Evolutionary conservation across 139 green algal species (phyloP).

Genomic region (Yamagishiella unicocca): DNA sequence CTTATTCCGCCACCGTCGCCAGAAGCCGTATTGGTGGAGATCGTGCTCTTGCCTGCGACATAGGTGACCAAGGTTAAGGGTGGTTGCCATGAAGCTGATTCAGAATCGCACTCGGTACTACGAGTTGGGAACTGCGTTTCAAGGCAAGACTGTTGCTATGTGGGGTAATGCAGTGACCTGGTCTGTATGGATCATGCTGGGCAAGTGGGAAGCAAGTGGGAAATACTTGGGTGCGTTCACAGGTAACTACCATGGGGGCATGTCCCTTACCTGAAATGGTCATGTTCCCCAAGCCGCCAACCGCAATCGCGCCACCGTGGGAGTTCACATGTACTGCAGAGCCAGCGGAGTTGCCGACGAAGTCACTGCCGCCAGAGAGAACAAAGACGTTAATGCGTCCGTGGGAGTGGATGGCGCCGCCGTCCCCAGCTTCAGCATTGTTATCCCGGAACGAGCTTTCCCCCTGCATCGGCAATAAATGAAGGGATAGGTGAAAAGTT

Average conservation of each 20-base stretch:
- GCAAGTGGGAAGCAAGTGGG: background rate
- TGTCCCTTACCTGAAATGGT: background rate
- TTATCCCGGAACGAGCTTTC: background rate
- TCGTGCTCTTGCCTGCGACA: background rate
- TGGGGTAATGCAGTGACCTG: background rate
- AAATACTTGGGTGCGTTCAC: too few species aligned
- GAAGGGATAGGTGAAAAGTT: background rate
- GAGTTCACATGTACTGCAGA: too few species aligned
- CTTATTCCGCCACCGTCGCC: too few species aligned
- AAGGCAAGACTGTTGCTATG: background rate
- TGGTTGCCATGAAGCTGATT: background rate
- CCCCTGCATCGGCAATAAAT: background rate
- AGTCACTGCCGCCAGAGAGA: background rate
- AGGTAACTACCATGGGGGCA: too few species aligned
- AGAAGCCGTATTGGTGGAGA: background rate
- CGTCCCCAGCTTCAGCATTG: background rate
- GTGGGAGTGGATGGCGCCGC: background rate
- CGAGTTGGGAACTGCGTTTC: background rate
- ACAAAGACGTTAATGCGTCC: background rate
- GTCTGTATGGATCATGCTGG: background rate
- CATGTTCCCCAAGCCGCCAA: background rate
- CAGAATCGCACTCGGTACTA: background rate
- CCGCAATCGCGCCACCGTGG: background rate
- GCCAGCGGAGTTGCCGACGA: background rate
- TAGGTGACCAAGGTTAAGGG: background rate